Evolutionary conservation across 257 asterid species (phyloP).

Genomic region (Solanum lycopersicoides): DNA sequence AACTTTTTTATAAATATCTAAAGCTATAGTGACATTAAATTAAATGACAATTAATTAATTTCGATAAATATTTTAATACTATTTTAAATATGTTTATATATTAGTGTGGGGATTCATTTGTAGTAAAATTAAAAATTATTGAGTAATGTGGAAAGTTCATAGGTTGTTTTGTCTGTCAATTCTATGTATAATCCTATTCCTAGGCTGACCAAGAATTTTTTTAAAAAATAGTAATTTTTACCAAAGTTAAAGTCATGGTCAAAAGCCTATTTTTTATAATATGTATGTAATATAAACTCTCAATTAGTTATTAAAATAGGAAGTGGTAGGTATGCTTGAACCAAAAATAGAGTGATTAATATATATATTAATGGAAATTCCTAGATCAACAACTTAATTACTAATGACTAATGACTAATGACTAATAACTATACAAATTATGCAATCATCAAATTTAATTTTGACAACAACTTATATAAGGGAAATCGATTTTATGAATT

Average conservation of each 20-base stretch:
- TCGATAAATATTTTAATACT: fast-evolving
- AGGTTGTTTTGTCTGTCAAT: not conserved
- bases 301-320: not conserved
- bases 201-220: not conserved
- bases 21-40: no score
- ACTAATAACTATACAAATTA: not conserved
- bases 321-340: not conserved
- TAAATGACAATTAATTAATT: no score
- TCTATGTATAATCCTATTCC: not conserved
- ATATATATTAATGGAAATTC: not conserved
- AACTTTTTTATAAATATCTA: no score
- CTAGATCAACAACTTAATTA: not conserved
- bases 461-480: not conserved
- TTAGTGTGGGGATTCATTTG: not conserved
- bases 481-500: not conserved
- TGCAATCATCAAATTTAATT: not conserved
- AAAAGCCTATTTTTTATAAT: not conserved
- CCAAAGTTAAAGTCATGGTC: not conserved
- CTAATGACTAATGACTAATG: not conserved
- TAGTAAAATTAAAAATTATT: not conserved
- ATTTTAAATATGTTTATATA: no score
- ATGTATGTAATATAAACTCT: not conserved
- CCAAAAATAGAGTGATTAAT: not conserved
- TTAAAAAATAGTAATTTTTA: not conserved
- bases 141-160: not conserved